Percentiles rank a stretch among this genome's conserved stretches.
Conservation (phyloP, 2,329 filamentous ascomycete genomes). For the Pestalotiopsis sp. region DNA sequence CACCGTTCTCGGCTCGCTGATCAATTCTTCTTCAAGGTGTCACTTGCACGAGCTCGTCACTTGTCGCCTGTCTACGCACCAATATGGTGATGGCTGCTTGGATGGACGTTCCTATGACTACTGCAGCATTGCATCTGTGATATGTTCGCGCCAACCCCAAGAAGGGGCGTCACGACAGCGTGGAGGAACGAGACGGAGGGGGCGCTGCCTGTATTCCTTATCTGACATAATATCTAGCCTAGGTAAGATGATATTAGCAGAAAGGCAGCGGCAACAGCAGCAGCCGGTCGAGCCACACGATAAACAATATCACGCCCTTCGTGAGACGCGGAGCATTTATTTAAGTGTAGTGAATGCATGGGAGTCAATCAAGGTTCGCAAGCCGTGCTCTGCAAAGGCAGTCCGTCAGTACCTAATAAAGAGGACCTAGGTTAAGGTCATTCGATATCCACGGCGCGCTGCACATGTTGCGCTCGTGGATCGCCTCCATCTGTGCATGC, state of each 20-base stretch:
- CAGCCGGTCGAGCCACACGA: neutral
- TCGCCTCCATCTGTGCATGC: neutral
- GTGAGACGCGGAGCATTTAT: neutral
- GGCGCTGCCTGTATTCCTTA: neutral
- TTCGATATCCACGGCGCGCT: neutral
- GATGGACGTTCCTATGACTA: too few relatives aligned
- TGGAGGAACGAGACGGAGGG: neutral
- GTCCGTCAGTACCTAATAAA: neutral
- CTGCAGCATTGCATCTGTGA: neutral
- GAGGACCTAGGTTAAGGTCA: neutral
- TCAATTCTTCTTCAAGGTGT: neutral
- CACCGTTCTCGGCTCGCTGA: constrained; percentile 8
- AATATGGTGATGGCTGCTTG: neutral
- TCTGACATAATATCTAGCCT: neutral
- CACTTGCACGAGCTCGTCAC: constrained; percentile 6
- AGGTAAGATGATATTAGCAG: neutral
- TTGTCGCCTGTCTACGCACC: neutral
- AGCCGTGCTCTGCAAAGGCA: neutral
- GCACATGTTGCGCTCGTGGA: neutral
- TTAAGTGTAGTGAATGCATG: neutral
- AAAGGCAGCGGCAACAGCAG: neutral
- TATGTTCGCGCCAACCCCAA: neutral
- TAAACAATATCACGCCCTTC: neutral
- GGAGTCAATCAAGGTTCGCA: neutral
- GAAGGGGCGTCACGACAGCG: neutral